Percentiles rank a stretch among this genome's conserved stretches.
Evolutionary conservation across 495 filamentous ascomycete species (phyloP).

Genomic region (Trypethelium eluteriae): DNA sequence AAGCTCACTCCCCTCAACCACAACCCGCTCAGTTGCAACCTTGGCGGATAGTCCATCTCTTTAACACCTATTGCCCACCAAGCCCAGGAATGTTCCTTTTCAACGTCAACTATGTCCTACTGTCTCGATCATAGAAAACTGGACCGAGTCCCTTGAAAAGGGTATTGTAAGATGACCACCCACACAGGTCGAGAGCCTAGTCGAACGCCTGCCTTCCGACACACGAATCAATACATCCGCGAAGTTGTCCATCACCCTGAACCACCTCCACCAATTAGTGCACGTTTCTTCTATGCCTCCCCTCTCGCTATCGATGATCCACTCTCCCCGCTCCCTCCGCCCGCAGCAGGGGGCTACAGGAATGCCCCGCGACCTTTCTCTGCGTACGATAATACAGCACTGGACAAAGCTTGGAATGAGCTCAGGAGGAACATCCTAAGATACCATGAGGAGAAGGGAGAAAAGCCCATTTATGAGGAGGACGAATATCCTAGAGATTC

Average conservation of each 20-base stretch:
- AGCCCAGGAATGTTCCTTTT: not conserved
- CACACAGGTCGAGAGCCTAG: not conserved
- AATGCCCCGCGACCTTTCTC: conserved; percentile 39
- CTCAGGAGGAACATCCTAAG: conserved; percentile 34
- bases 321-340: conserved; percentile 37
- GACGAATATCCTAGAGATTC: conserved; percentile 12
- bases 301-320: conserved; percentile 39
- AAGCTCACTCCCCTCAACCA: no score
- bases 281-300: conserved; percentile 38
- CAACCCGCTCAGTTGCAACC: no score
- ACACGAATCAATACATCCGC: conserved; percentile 29
- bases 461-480: conserved; percentile 13
- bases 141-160: not conserved
- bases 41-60: no score
- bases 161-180: not conserved
- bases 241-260: conserved; percentile 32
- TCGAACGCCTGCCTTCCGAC: not conserved
- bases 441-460: conserved; percentile 32
- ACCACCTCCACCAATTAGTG: conserved; percentile 31
- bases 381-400: conserved; percentile 34
- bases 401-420: conserved; percentile 37
- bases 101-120: not conserved
- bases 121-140: not conserved
- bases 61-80: no score
- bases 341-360: conserved; percentile 19